These are phyloP conservation scores for Pleomassaria siparia DNA, from an alignment of 2,329 filamentous ascomycete species.

Conservation along the genomic window DNA sequence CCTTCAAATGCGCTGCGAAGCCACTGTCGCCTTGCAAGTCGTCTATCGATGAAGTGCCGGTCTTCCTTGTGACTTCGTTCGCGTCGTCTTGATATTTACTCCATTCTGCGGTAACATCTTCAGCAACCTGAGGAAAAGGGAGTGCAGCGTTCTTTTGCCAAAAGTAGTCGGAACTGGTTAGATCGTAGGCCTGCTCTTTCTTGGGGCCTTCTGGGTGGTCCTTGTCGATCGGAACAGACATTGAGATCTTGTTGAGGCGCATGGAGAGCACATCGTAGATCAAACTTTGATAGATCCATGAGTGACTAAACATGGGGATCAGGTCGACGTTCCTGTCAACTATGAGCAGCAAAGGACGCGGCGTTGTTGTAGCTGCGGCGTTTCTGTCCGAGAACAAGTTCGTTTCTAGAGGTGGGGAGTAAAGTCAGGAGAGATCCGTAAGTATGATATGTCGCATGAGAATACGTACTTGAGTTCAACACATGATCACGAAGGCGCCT, in stretches of 20 bases:
- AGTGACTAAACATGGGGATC: conserved; percentile 98
- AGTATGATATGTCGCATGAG: no score
- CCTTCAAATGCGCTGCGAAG: conserved; percentile 92
- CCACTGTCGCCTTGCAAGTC: conserved; percentile 88
- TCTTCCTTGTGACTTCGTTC: conserved; percentile 91
- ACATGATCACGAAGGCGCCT: conserved; percentile 95
- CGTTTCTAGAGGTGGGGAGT: no score
- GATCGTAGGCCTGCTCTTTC: conserved; percentile 88
- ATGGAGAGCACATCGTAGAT: conserved; percentile 77
- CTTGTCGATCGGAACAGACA: conserved; percentile 81
- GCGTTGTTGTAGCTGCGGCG: conserved; percentile 57
- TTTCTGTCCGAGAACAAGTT: conserved; percentile 80
- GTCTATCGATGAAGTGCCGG: conserved; percentile 87
- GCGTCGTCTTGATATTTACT: conserved; percentile 96
- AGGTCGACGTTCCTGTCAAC: conserved; percentile 95
- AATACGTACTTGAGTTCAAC: conserved; percentile 94
- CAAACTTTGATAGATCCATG: conserved; percentile 85
- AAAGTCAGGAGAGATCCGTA: no score
- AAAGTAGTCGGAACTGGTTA: conserved; percentile 91
- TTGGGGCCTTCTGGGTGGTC: conserved; percentile 69
- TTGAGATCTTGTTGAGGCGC: conserved; percentile 90
- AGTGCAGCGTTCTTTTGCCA: conserved; percentile 90
- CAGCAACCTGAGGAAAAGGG: conserved; percentile 93
- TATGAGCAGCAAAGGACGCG: conserved; percentile 85
- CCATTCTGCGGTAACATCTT: conserved; percentile 92